Conservation (phyloP, 2,329 filamentous ascomycete genomes). For the Davidsoniella eucalypti region DNA sequence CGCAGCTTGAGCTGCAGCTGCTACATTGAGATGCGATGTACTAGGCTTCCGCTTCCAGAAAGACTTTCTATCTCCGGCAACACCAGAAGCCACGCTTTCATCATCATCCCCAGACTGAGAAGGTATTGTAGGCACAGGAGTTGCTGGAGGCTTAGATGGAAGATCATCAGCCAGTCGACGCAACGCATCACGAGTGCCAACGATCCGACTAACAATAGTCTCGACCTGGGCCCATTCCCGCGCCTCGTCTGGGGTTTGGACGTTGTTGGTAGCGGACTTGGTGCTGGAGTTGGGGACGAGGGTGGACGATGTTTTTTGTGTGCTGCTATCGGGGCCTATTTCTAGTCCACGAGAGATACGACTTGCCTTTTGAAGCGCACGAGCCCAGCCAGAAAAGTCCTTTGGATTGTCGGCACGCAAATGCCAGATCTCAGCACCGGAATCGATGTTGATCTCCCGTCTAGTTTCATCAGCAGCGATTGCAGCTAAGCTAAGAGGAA, state of each 20-base stretch:
- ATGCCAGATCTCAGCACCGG: conserved; percentile 94
- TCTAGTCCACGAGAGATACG: conserved; percentile 43
- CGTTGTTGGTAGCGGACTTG: conserved; percentile 15
- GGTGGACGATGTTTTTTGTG: conserved; percentile 5
- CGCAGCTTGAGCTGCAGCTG: conserved; percentile 23
- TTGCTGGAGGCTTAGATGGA: conserved; percentile 40
- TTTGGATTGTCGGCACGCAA: conserved; percentile 64
- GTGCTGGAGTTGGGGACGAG: conserved; percentile 7
- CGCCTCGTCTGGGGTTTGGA: conserved; percentile 41
- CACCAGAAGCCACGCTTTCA: conserved; percentile 2
- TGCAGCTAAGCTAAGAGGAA: conserved; percentile 79
- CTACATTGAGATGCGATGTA: conserved; percentile 23
- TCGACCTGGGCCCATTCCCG: conserved; percentile 80
- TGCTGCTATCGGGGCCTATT: conserved; percentile 17
- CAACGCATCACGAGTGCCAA: conserved; percentile 76
- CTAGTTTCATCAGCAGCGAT: conserved; percentile 78
- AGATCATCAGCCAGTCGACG: conserved; percentile 76
- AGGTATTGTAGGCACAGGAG: conserved; percentile 15
- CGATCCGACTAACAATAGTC: conserved; percentile 66
- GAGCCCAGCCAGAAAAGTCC: conserved; percentile 79
- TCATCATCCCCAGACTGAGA: conserved; percentile 32
- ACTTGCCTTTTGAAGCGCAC: conserved; percentile 69
- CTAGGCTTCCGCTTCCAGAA: conserved; percentile 91
- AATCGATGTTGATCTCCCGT: conserved; percentile 90
- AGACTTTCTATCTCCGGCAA: conserved; percentile 26